Evolutionary conservation across 78 protist species (phyloP).

Genomic region (Dictyostelium firmibasis): DNA sequence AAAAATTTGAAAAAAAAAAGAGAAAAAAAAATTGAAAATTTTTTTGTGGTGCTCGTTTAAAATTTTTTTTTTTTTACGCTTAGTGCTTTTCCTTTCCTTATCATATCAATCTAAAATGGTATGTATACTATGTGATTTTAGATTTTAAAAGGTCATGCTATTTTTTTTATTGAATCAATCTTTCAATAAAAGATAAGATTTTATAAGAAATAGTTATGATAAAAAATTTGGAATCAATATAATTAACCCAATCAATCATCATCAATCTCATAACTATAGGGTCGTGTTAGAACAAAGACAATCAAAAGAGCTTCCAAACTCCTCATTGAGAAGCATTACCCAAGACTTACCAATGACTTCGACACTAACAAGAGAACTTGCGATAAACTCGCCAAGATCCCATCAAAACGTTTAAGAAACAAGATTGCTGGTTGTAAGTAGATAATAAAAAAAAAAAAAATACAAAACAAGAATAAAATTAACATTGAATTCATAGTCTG

Average conservation of each 20-base stretch:
- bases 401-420: slow-evolving; percentile 99
- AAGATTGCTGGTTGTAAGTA: slow-evolving; percentile 98
- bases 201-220: too few relatives aligned
- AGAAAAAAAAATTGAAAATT: not conserved
- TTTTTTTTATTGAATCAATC: not conserved
- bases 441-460: slow-evolving; percentile 16
- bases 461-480: too few relatives aligned
- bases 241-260: not conserved
- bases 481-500: not conserved
- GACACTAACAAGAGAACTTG: slow-evolving; percentile 98
- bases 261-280: slow-evolving; percentile 80
- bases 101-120: not conserved
- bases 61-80: not conserved
- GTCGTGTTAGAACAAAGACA: slow-evolving; percentile 99
- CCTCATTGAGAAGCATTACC: slow-evolving; percentile 99
- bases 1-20: not conserved
- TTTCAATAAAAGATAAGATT: not conserved
- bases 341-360: slow-evolving; percentile 98
- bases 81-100: not conserved
- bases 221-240: not conserved
- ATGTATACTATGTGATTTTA: not conserved
- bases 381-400: slow-evolving; percentile 97
- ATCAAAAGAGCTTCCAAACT: slow-evolving; percentile 99
- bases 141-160: not conserved
- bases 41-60: not conserved